phyloP scores from a whole-genome alignment of 306 rosid genomes.

The Parietaria judaica region DNA sequence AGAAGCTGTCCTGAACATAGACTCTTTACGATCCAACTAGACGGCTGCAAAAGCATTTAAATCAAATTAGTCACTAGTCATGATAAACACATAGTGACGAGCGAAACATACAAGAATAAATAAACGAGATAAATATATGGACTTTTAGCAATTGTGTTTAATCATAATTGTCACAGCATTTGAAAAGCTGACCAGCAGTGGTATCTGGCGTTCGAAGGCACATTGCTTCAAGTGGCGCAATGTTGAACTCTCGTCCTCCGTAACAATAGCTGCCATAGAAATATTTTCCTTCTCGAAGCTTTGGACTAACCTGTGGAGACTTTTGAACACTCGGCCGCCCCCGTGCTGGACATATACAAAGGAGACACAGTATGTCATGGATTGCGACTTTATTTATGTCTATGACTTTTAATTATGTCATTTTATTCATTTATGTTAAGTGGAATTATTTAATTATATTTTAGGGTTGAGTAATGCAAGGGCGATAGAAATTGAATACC shows the following conservation, averaged over 20 bases:
- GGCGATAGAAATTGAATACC: no score
- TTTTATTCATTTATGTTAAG: no score
- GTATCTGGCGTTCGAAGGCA: constrained; percentile 52
- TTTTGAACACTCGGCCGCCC: constrained; percentile 64
- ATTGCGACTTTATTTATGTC: no score
- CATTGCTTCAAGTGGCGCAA: constrained; percentile 80
- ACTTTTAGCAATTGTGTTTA: no score
- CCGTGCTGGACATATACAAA: constrained; percentile 50
- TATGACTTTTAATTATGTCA: no score
- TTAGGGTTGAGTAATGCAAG: no score
- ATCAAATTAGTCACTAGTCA: not conserved
- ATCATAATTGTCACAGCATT: not conserved
- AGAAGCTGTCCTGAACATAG: constrained; percentile 64
- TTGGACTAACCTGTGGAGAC: constrained; percentile 54
- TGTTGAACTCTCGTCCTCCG: constrained; percentile 40
- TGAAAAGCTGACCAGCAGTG: constrained; percentile 40
- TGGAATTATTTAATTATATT: no score
- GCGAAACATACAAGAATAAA: constrained; percentile 3
- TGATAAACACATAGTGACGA: not conserved
- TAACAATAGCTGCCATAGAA: constrained; percentile 42
- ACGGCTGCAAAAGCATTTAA: constrained; percentile 41
- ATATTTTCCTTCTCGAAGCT: constrained; percentile 34
- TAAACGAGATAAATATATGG: not conserved
- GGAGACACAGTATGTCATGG: not conserved
- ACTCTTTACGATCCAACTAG: constrained; percentile 68